Evolutionary conservation across 176 grass and related monocot genomes (phyloP), one percentile per base, ranked within the genome.

Genomic region (Melocanna baccifera): DNA sequence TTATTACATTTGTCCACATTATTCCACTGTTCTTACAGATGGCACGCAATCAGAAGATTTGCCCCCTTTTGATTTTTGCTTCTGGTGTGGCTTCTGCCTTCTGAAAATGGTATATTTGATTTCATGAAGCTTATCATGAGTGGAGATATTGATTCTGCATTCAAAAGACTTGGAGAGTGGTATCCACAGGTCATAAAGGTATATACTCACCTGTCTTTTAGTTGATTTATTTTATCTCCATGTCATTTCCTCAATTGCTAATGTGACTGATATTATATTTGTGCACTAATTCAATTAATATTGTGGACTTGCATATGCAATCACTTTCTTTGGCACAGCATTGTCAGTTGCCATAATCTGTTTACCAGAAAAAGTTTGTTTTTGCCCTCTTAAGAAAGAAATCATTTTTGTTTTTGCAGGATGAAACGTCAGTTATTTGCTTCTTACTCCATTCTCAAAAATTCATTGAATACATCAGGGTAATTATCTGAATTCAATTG

Each of bases 361-460:
- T 53, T 72, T 78, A 67, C 73, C 20, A 30, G 26, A 39, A 91
- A 58, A 74, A 22, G 9, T 29, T 71, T 12, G 13, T 85, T 55
- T 52, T 9, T 84, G 34, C 46, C 14, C 71, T 75, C 69, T 89
- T 52, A 50, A 86, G 81, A 85, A 67, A 61, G 52, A 42, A 69
- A 29, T 42, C 22, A 23, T 59, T 76, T 89, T 64, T 18, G 69
- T 74, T 59, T 61, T 25, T 78, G 81, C 93, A 98, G 96, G 96
- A 98, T 78, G 89, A 95, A 52, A 89, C 80, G 32, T 98, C 96
- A 9, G 83, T 89, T 86, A 83, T 98, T 88, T 98, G 96, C 87
- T 95, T 98, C 86, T 79, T 98, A 78, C 96, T 98, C 57, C 92
- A 93, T 88, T 98, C 93, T 81, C 96, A 98, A 84, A 91, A 85